Evolutionary conservation across 2,329 filamentous ascomycete species (phyloP).

Genomic region (Xylaria digitata): DNA sequence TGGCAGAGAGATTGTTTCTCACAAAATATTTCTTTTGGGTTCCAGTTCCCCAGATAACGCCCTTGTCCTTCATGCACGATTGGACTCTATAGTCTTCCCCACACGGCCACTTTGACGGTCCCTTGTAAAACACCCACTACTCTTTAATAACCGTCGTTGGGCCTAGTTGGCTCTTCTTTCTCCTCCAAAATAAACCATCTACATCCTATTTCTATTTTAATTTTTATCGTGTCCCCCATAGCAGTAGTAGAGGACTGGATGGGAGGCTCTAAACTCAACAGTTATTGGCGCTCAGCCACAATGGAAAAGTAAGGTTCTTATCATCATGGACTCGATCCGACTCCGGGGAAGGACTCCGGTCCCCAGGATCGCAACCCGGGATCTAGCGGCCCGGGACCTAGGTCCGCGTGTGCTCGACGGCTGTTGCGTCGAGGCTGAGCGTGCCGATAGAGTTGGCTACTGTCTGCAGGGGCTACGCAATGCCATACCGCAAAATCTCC

Average conservation of each 20-base stretch:
- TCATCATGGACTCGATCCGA: constrained; percentile 42
- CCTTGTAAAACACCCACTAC: constrained; percentile 41
- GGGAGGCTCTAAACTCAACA: constrained; percentile 6
- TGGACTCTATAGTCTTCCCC: constrained; percentile 38
- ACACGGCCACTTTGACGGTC: constrained; percentile 45
- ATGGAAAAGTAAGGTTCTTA: constrained; percentile 40
- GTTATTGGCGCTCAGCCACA: constrained; percentile 22
- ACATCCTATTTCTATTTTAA: neutral
- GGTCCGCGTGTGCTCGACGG: constrained; percentile 59
- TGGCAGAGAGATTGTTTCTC: constrained; percentile 7
- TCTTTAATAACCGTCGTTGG: constrained; percentile 39
- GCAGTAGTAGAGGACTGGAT: constrained; percentile 11
- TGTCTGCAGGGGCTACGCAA: constrained; percentile 62
- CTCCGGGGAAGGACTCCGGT: constrained; percentile 38
- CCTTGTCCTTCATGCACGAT: constrained; percentile 20
- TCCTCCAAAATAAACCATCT: constrained; percentile 8
- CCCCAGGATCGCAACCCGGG: constrained; percentile 36
- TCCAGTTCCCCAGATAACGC: constrained; percentile 25
- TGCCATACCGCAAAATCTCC: constrained; percentile 57
- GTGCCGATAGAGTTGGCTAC: constrained; percentile 60
- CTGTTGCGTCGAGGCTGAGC: constrained; percentile 66
- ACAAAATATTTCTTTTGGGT: constrained; percentile 29
- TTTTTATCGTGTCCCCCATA: neutral
- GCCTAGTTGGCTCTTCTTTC: constrained; percentile 13
- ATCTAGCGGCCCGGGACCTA: constrained; percentile 42